Evolutionary conservation across 2,329 filamentous ascomycete species (phyloP).

Genomic region (Knufia fluminis): DNA sequence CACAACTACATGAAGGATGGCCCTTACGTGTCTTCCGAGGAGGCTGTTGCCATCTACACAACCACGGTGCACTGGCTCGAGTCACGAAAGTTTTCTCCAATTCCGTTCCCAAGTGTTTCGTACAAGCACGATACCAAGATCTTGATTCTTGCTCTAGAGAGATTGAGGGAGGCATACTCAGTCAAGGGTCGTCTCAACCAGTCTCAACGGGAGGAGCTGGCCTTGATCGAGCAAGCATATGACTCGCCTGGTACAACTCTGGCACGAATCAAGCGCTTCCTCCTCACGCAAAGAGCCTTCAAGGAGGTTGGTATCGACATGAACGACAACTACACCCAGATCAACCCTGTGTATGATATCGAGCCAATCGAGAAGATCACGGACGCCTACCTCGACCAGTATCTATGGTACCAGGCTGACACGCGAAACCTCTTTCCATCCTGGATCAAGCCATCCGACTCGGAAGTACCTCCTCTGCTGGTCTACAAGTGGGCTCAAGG

Average conservation of each 20-base stretch:
- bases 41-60: conserved; percentile 97
- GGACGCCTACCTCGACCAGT: conserved; percentile 95
- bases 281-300: conserved; percentile 94
- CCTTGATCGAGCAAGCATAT: conserved; percentile 95
- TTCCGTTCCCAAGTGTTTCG: conserved; percentile 95
- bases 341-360: conserved; percentile 98
- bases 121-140: conserved; percentile 99
- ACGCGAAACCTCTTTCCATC: conserved; percentile 93
- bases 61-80: conserved; percentile 98
- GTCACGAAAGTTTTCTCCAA: conserved; percentile 95
- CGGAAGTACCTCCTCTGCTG: conserved; percentile 86
- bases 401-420: conserved; percentile 98
- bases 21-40: conserved; percentile 94
- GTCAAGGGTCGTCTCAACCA: conserved; percentile 96
- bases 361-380: conserved; percentile 99
- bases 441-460: conserved; percentile 99
- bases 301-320: conserved; percentile 99
- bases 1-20: conserved; percentile 99
- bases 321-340: conserved; percentile 99
- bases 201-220: conserved; percentile 92
- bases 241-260: conserved; percentile 94
- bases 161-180: conserved; percentile 88
- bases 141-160: conserved; percentile 85
- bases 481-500: conserved; percentile 99
- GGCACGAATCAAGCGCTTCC: conserved; percentile 92